A percentile compares a stretch with the other conserved stretches of the same genome.
These are phyloP conservation scores for Suaeda aralocaspica DNA, from an alignment of 148 eudicot species.

Conservation along the genomic window DNA sequence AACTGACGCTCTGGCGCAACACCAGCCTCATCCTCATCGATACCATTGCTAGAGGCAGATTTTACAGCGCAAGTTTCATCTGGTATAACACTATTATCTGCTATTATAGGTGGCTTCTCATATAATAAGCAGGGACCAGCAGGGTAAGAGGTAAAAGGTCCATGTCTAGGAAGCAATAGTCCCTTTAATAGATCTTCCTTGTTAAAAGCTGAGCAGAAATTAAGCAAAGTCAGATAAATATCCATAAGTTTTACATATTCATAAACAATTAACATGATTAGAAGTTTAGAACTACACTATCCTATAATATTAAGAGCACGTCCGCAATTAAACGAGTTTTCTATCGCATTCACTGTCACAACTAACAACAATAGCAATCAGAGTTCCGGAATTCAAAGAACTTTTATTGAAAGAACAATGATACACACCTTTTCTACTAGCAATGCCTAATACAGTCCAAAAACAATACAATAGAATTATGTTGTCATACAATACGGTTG, in stretches of 20 bases:
- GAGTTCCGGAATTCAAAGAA: not conserved
- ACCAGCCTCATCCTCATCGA: constrained; percentile 25
- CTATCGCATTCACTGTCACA: not conserved
- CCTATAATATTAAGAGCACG: not conserved
- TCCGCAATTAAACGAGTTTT: not conserved
- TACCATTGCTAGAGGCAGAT: constrained; percentile 30
- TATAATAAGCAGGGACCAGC: constrained; percentile 29
- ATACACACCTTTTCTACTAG: not conserved
- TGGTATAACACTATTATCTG: constrained; percentile 27
- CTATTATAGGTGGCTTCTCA: constrained; percentile 26
- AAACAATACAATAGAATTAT: not conserved
- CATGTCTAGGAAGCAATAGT: constrained; percentile 54
- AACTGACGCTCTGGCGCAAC: constrained; percentile 19
- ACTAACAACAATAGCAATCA: not conserved
- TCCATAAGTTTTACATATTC: not conserved
- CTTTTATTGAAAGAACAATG: not conserved
- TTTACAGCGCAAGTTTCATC: constrained; percentile 31
- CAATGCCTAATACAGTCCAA: not conserved
- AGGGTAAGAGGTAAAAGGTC: constrained; percentile 33
- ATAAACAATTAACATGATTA: not conserved
- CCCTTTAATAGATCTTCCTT: constrained; percentile 74
- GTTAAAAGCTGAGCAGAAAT: constrained; percentile 47
- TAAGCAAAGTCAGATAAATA: constrained; percentile 1
- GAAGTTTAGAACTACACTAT: not conserved
- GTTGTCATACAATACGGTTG: not conserved